Base-by-base conservation (phyloP, 805 yeast species). In the Metschnikowia chrysomelidarum region DNA sequence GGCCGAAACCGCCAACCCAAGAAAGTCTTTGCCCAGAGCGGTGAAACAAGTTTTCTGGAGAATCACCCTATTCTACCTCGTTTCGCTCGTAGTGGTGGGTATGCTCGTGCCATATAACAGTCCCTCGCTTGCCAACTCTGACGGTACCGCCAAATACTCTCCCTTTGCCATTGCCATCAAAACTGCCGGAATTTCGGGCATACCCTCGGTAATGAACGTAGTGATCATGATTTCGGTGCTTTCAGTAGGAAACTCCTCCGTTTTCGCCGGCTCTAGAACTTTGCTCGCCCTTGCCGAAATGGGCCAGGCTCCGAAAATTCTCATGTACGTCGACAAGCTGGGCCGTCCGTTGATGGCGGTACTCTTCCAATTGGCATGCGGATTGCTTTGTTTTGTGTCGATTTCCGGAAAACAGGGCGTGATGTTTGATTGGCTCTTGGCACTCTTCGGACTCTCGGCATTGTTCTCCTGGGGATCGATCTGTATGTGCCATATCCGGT, bases 201-300 rank as follows among this genome's bases (percentile, higher is more conserved):
- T 66, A 36, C 71, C 71, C 7, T 63, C 71, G 2, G 64, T 66
- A 19, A 64, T 66, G 54, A 66, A 66, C 40, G 70, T 65, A 25
- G 55, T 66, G 16, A 67, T 66, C 11, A 51, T 66, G 34, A 55
- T 65, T 9, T 56, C 70, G 2, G 57, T 66, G 23, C 55, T 66
- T 30, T 60, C 71, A 23, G 65, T 82, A 36, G 88, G 87, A 47
- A 83, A 82, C 64, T 76, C 87, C 15, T 76, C 88, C 2, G 76
- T 82, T 24, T 83, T 72, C 55, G 84, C 81, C 13, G 73, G 80
- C 43, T 80, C 88, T 30, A 74, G 91, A 69, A 70, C 86, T 7
- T 54, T 83, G 34, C 78, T 76, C 33, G 74, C 86, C 17, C 62
- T 82, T 49, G 81, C 87, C 10, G 78, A 76, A 39, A 85, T 80